Conservation (phyloP, 1,284 basidiomycete genomes). For the Papiliotrema terrestris region DNA sequence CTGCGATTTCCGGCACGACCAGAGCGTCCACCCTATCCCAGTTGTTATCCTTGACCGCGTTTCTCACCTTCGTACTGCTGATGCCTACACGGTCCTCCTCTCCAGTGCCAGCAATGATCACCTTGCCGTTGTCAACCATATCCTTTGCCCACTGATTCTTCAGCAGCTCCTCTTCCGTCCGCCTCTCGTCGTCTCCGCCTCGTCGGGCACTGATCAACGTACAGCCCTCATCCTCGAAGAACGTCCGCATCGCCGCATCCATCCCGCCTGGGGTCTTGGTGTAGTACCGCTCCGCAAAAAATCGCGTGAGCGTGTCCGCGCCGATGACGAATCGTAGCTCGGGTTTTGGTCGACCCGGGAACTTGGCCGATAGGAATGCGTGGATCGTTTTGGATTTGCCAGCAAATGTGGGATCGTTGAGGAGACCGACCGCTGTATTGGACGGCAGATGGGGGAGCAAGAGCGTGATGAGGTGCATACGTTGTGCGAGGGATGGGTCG, state of each 20-base stretch:
- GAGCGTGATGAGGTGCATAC: constrained; percentile 76
- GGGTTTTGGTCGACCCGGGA: not conserved
- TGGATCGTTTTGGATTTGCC: constrained; percentile 67
- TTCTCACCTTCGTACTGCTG: constrained; percentile 72
- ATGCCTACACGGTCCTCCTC: constrained; percentile 55
- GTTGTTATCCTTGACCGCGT: constrained; percentile 50
- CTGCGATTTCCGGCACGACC: constrained; percentile 51
- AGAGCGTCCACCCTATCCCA: constrained; percentile 48
- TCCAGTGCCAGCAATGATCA: constrained; percentile 62
- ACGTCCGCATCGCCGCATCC: constrained; percentile 33
- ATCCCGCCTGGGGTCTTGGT: constrained; percentile 39
- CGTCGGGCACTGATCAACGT: constrained; percentile 69
- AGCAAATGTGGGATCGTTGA: constrained; percentile 85
- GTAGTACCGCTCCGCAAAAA: constrained; percentile 80
- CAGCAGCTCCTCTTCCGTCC: constrained; percentile 43
- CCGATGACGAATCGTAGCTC: constrained; percentile 59
- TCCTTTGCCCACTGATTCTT: constrained; percentile 48
- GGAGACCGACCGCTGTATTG: constrained; percentile 65
- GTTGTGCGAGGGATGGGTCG: constrained; percentile 70
- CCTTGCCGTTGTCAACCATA: constrained; percentile 56
- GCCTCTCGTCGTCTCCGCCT: constrained; percentile 26
- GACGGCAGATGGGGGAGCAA: constrained; percentile 57
- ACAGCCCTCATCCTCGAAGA: constrained; percentile 53
- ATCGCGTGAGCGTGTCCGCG: constrained; percentile 80
- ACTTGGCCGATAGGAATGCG: constrained; percentile 47